Base-by-base conservation (phyloP, 2,329 filamentous ascomycete genomes). In the Penicillium sp. region DNA sequence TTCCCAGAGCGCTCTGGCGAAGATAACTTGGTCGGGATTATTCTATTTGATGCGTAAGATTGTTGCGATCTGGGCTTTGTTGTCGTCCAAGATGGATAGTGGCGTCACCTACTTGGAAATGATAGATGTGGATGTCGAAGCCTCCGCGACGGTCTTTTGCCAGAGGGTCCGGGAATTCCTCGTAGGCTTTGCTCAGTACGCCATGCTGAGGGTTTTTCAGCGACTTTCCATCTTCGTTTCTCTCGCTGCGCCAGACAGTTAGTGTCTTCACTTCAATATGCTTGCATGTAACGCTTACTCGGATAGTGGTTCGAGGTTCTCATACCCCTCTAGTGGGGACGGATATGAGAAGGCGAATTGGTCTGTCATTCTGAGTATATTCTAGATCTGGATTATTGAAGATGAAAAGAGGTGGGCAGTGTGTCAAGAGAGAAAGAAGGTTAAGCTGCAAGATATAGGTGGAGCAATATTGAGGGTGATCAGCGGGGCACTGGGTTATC, bases 81-180 rank as follows among this genome's bases (percentile, higher is more conserved):
- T 23, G 23, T n/a, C 8, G 13, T 16, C 26, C 8, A 10, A 10
- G 19, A 2, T 32, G 8, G 19, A 13, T 16, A 7, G 26, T 19
- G 23, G 29, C 9, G 11, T 1, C 8, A 32, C 47, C 13, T 29
- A 77, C 75, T 61, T 86, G 83, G 59, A 86, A 83, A 72, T 91
- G 90, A 74, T 96, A 96, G 64, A 96, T 86, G 72, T 96, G 91
- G 14, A 95, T 74, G 68, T 96, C 91, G 61, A 96, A 96, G 10
- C 86, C 91, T 35, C 89, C 89, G 6, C 84, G 80, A 2, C 67
- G 70, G 2, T 81, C 84, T 54, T 87, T 89, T 41, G 84, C 78
- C 30, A 95, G 76, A 0, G 90, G 89, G 2, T 82, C 78, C 0
- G 81, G 73, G 63, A 96, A 96, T 34, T 76, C 73, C 14, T 84